Percentiles rank a stretch among this genome's conserved stretches.
Conservation (phyloP, 768 basidiomycete species). For the Grammothele lineata region DNA sequence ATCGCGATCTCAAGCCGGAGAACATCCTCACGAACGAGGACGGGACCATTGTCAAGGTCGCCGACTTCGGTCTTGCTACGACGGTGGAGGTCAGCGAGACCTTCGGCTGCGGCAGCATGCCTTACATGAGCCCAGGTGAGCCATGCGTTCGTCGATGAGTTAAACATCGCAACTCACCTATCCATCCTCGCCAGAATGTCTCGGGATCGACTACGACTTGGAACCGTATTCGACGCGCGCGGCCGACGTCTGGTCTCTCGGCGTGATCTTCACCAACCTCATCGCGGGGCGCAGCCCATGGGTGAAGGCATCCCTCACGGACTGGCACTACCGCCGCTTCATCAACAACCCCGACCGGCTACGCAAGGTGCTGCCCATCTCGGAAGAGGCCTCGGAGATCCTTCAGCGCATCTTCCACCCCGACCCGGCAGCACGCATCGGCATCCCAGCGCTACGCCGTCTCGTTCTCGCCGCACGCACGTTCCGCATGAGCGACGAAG, state of each 20-base stretch:
- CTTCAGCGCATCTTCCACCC: slow-evolving; percentile 58
- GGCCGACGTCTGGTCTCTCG: slow-evolving; percentile 35
- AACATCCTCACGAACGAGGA: slow-evolving; percentile 40
- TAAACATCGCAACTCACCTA: background rate
- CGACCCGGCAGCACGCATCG: slow-evolving; percentile 57
- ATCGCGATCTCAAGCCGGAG: slow-evolving; percentile 59
- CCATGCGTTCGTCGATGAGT: background rate
- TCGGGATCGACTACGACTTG: slow-evolving; percentile 19
- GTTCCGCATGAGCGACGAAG: slow-evolving; percentile 56
- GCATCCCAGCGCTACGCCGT: slow-evolving; percentile 55
- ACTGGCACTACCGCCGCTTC: slow-evolving; percentile 44
- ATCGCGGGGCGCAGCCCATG: slow-evolving; percentile 50
- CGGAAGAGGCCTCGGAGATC: slow-evolving; percentile 38
- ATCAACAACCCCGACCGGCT: slow-evolving; percentile 43
- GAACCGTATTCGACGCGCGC: slow-evolving; percentile 31
- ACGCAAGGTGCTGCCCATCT: slow-evolving; percentile 47
- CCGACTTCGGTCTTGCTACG: slow-evolving; percentile 38
- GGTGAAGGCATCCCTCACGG: slow-evolving; percentile 43
- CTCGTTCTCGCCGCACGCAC: slow-evolving; percentile 52
- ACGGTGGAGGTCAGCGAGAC: slow-evolving; percentile 14
- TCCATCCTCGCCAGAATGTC: slow-evolving; percentile 15
- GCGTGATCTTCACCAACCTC: slow-evolving; percentile 53
- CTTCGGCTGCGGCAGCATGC: slow-evolving; percentile 20
- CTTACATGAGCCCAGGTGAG: slow-evolving; percentile 28
- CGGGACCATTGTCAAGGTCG: slow-evolving; percentile 36